A percentile compares a stretch with the other conserved stretches of the same genome.
Evolutionary conservation across 2,329 filamentous ascomycete species (phyloP).

Genomic region (Dothistroma pini): DNA sequence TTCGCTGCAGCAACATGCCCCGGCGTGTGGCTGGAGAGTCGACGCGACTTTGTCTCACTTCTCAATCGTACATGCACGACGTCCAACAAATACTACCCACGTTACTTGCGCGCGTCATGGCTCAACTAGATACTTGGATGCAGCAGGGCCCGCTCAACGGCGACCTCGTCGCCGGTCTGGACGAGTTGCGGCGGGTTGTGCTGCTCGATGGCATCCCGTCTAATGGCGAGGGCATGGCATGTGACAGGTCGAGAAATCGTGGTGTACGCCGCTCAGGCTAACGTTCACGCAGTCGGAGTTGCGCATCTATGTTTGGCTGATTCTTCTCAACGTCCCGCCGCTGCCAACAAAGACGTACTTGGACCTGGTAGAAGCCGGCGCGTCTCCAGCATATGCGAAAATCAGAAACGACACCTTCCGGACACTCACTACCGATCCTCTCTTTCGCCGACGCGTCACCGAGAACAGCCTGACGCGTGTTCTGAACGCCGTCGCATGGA

Average conservation of each 20-base stretch:
- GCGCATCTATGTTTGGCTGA: slow-evolving; percentile 94
- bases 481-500: slow-evolving; percentile 94
- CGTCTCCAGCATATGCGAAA: slow-evolving; percentile 92
- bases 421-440: slow-evolving; percentile 91
- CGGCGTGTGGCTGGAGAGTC: background rate
- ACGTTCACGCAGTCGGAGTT: slow-evolving; percentile 66
- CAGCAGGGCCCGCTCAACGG: slow-evolving; percentile 74
- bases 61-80: background rate
- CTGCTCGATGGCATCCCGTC: slow-evolving; percentile 72
- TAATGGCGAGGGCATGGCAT: slow-evolving; percentile 77
- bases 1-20: no score
- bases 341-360: slow-evolving; percentile 86
- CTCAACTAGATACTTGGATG: slow-evolving; percentile 67
- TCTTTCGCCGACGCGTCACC: slow-evolving; percentile 91
- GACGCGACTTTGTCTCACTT: background rate
- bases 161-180: slow-evolving; percentile 63
- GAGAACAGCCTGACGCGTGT: slow-evolving; percentile 93
- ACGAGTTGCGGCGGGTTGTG: slow-evolving; percentile 69
- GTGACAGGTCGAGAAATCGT: slow-evolving; percentile 23
- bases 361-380: slow-evolving; percentile 82
- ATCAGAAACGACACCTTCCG: slow-evolving; percentile 98
- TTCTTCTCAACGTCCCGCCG: slow-evolving; percentile 82
- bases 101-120: slow-evolving; percentile 22
- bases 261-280: background rate
- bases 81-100: background rate